These are phyloP conservation scores for Papiliotrema flavescens DNA, from an alignment of 1,284 basidiomycete species.

Conservation along the genomic window DNA sequence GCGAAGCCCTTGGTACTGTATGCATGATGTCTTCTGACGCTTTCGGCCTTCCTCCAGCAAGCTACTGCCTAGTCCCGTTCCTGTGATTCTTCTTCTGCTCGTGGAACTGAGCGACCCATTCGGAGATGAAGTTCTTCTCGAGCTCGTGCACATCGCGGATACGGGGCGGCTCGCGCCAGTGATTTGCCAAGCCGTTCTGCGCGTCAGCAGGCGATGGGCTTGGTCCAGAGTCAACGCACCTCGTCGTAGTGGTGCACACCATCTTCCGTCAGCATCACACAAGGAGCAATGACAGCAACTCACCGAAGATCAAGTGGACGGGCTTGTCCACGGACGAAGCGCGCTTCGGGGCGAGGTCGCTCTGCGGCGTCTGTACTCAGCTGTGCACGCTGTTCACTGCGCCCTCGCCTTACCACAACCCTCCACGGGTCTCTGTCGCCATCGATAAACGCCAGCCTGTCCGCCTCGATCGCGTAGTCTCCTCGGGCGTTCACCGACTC, in stretches of 20 bases:
- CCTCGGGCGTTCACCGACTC: conserved; percentile 74
- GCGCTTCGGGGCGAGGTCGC: conserved; percentile 66
- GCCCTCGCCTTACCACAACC: conserved; percentile 54
- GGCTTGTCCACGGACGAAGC: conserved; percentile 69
- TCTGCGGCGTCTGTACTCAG: conserved; percentile 62
- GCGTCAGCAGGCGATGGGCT: not conserved
- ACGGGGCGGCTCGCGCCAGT: conserved; percentile 66
- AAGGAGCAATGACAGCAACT: conserved; percentile 28
- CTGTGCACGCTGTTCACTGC: too few species aligned
- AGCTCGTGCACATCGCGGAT: conserved; percentile 78
- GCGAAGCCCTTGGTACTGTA: too few species aligned
- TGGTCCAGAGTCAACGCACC: conserved; percentile 16
- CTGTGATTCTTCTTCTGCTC: conserved; percentile 19
- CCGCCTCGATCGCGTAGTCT: conserved; percentile 67
- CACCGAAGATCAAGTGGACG: conserved; percentile 84
- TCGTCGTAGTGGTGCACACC: conserved; percentile 87
- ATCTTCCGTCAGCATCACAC: conserved; percentile 49
- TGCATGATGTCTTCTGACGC: not conserved
- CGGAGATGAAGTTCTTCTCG: conserved; percentile 73
- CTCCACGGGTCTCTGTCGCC: conserved; percentile 72
- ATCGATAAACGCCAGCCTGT: conserved; percentile 73
- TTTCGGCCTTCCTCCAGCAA: too few species aligned
- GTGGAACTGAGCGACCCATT: conserved; percentile 70
- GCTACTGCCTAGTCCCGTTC: not conserved
- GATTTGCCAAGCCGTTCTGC: conserved; percentile 68